Evolutionary conservation across 2,329 filamentous ascomycete species (phyloP).

Genomic region (Teratosphaeria viscida): DNA sequence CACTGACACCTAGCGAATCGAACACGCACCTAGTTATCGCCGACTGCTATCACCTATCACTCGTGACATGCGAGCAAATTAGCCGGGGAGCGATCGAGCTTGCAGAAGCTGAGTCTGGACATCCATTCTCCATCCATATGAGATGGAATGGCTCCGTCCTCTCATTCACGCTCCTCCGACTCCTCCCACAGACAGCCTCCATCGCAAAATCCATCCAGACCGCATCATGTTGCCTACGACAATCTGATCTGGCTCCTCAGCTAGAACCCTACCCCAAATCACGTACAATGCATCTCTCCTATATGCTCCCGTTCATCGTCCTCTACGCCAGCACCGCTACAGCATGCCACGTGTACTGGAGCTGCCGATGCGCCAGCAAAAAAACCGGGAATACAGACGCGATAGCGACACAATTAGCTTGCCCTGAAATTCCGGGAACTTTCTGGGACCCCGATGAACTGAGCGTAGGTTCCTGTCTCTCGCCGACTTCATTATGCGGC

Average conservation of each 20-base stretch:
- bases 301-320: background rate
- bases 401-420: background rate
- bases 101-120: too few species aligned
- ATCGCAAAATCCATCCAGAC: background rate
- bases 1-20: too few species aligned
- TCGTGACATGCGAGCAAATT: too few species aligned
- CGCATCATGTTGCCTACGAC: background rate
- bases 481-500: background rate
- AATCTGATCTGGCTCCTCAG: background rate
- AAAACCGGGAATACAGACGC: background rate
- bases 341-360: background rate
- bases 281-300: background rate
- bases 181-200: too few species aligned
- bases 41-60: too few species aligned
- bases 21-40: too few species aligned
- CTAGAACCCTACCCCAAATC: background rate
- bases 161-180: too few species aligned
- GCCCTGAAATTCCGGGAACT: background rate
- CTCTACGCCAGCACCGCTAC: background rate
- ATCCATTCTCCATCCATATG: too few species aligned
- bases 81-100: too few species aligned
- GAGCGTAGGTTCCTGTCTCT: background rate
- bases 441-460: background rate
- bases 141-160: too few species aligned
- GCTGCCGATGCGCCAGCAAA: background rate